phyloP scores from a whole-genome alignment of 2,329 filamentous ascomycete genomes.

The Venturia effusa region DNA sequence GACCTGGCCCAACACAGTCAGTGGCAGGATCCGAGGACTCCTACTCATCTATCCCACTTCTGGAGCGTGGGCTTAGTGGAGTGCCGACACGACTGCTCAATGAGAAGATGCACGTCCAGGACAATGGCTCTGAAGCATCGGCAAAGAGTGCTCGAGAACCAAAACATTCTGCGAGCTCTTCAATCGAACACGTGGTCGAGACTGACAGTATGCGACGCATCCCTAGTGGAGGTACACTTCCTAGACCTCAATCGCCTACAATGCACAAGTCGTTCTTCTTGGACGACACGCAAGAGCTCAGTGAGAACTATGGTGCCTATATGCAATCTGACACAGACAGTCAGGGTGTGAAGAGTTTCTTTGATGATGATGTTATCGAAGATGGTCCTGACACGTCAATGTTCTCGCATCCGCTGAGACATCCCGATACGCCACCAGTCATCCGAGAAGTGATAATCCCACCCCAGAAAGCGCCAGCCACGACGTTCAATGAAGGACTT shows the following conservation, averaged over 20 bases:
- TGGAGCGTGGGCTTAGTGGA: conserved; percentile 48
- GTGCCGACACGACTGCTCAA: background rate
- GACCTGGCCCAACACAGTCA: conserved; percentile 15
- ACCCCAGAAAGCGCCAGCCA: conserved; percentile 17
- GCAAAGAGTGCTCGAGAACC: background rate
- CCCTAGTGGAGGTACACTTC: conserved; percentile 32
- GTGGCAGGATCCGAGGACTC: conserved; percentile 57
- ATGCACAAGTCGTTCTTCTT: conserved; percentile 35
- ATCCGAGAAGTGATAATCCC: conserved; percentile 14
- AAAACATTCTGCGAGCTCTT: conserved; percentile 30
- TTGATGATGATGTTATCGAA: conserved; percentile 35
- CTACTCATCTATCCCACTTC: conserved; percentile 64
- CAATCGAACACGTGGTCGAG: conserved; percentile 39
- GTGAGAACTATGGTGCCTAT: conserved; percentile 41
- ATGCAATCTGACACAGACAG: conserved; percentile 36
- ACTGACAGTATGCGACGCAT: conserved; percentile 42
- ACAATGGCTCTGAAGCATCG: background rate
- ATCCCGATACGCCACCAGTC: conserved; percentile 33
- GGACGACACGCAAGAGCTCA: conserved; percentile 43
- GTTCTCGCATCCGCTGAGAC: conserved; percentile 24
- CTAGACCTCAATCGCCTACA: conserved; percentile 18
- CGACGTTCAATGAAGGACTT: conserved; percentile 24
- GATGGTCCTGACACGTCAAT: conserved; percentile 18
- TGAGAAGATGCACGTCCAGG: background rate
- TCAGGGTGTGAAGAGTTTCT: conserved; percentile 36